Conservation (phyloP, 306 rosid species). For the Sicyos edulis region DNA sequence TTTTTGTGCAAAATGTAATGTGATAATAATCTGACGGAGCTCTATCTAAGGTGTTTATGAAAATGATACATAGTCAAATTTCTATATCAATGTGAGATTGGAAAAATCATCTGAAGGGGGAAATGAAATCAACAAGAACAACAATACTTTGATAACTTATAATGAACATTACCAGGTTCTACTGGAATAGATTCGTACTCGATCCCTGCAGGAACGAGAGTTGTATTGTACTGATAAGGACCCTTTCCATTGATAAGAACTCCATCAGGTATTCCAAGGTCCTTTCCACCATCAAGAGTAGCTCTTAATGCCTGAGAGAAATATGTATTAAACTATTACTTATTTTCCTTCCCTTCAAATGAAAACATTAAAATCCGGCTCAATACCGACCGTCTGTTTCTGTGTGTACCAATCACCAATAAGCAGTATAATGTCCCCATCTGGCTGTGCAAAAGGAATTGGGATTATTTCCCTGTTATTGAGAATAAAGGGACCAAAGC, state of each 20-base stretch:
- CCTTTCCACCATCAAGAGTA: conserved; percentile 59
- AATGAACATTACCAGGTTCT: conserved; percentile 52
- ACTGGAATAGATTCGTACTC: conserved; percentile 46
- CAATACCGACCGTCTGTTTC: conserved; percentile 53
- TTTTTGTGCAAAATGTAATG: background rate
- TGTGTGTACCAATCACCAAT: conserved; percentile 82
- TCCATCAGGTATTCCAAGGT: conserved; percentile 83
- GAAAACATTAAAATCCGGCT: background rate
- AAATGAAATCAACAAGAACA: background rate
- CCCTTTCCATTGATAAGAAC: conserved; percentile 95
- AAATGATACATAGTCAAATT: background rate
- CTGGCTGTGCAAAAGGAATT: conserved; percentile 68
- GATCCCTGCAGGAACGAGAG: conserved; percentile 69
- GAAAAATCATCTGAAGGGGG: background rate
- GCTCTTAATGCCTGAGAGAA: conserved; percentile 46
- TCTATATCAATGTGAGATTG: background rate
- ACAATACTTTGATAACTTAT: background rate
- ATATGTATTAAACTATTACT: background rate
- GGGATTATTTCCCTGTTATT: conserved; percentile 50
- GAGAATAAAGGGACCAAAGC: conserved; percentile 66
- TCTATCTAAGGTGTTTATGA: background rate
- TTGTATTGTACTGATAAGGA: conserved; percentile 69
- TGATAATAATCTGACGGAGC: conserved; percentile 1
- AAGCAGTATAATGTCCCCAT: conserved; percentile 56
- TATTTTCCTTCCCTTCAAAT: conserved; percentile 2